Conservation (phyloP, 1,139 yeast species). For the Diutina sp. region DNA sequence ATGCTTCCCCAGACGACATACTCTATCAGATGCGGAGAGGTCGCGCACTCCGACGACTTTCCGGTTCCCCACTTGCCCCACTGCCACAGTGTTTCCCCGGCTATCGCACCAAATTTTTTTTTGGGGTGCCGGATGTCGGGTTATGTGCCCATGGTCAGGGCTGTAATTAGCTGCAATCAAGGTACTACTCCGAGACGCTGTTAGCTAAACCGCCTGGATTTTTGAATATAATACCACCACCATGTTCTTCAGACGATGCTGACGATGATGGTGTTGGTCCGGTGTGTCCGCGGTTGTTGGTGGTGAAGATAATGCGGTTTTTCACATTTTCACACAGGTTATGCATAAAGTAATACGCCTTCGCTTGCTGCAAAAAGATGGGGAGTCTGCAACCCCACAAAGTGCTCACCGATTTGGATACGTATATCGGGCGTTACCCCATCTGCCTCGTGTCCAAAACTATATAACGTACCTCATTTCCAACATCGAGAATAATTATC, state of each 20-base stretch:
- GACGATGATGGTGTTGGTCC: too few species aligned
- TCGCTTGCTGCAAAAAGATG: neutral
- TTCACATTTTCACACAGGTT: neutral
- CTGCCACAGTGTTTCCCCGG: neutral
- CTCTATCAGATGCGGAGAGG: neutral
- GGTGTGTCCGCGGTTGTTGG: too few species aligned
- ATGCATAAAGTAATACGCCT: neutral
- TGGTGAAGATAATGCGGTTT: too few species aligned
- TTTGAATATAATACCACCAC: too few species aligned
- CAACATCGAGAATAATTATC: neutral
- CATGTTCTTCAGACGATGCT: too few species aligned
- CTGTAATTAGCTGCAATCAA: too few species aligned
- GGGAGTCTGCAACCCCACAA: neutral
- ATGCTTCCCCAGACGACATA: neutral
- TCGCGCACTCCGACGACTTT: neutral
- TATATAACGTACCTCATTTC: neutral
- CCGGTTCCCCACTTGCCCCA: neutral
- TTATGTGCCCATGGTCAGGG: neutral
- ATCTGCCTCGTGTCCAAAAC: neutral
- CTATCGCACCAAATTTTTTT: neutral
- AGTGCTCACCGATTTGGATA: neutral
- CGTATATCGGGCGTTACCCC: neutral
- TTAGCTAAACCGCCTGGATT: too few species aligned
- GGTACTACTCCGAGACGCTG: neutral
- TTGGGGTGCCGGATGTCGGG: neutral